These are phyloP conservation scores for Exophiala sp. DNA, from an alignment of 2,329 filamentous ascomycete species.

Conservation along the genomic window DNA sequence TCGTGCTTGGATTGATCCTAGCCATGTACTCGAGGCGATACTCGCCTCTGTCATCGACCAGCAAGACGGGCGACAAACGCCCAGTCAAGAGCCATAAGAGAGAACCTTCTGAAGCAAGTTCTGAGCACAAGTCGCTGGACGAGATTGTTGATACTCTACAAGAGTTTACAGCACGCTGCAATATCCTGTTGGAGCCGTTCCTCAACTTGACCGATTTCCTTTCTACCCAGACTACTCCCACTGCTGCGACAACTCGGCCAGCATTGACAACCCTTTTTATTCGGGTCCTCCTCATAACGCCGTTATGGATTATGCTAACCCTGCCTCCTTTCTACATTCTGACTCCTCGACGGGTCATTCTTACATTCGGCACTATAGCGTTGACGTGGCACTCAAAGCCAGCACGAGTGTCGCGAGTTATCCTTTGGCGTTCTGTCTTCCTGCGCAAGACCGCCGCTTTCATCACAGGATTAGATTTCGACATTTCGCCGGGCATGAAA, in stretches of 20 bases:
- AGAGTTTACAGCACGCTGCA: constrained; percentile 84
- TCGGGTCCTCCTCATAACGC: constrained; percentile 78
- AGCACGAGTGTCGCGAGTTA: constrained; percentile 73
- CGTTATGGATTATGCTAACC: constrained; percentile 78
- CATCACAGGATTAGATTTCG: constrained; percentile 75
- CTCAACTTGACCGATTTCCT: constrained; percentile 87
- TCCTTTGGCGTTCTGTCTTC: constrained; percentile 81
- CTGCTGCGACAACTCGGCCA: constrained; percentile 82
- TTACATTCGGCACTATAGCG: constrained; percentile 79
- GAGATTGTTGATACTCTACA: constrained; percentile 94
- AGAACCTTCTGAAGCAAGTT: constrained; percentile 52
- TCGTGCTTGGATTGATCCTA: constrained; percentile 71
- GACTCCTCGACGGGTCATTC: constrained; percentile 73
- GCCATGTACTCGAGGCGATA: constrained; percentile 91
- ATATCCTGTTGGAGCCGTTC: constrained; percentile 83
- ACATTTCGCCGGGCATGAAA: constrained; percentile 38
- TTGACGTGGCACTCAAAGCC: constrained; percentile 90
- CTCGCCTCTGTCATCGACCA: constrained; percentile 81
- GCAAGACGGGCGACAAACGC: constrained; percentile 63
- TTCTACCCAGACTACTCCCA: constrained; percentile 82
- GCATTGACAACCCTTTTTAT: constrained; percentile 85
- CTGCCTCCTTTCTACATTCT: constrained; percentile 78
- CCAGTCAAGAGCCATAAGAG: constrained; percentile 41
- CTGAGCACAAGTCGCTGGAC: constrained; percentile 84
- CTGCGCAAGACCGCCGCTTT: constrained; percentile 64